Conservation (phyloP, 352 stramenopile species). For the Pythium oligandrum region DNA sequence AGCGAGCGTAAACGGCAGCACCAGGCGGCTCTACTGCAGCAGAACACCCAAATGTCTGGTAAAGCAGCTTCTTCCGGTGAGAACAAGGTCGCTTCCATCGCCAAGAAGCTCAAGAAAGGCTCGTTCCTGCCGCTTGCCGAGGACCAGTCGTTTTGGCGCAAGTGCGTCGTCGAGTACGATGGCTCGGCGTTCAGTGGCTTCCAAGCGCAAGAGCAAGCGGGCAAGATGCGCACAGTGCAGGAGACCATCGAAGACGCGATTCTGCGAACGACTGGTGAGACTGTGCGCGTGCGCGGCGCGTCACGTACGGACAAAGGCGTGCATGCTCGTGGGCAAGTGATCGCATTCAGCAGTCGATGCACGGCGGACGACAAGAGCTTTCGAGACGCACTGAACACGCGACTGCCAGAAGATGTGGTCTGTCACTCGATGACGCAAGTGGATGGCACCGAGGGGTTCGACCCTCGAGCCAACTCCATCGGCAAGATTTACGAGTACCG, state of each 20-base stretch:
- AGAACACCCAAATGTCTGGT: no score
- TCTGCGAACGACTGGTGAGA: conserved; percentile 60
- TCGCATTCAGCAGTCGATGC: conserved; percentile 86
- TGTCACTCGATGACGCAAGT: conserved; percentile 19
- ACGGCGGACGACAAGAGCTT: conserved; percentile 34
- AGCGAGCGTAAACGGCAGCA: conserved; percentile 18
- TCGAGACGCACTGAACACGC: conserved; percentile 68
- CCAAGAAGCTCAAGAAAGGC: conserved; percentile 22
- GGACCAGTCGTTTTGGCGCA: conserved; percentile 15
- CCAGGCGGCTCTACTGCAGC: conserved; percentile 1
- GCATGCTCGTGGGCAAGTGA: conserved; percentile 86
- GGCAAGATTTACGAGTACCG: conserved; percentile 69
- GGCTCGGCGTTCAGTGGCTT: conserved; percentile 72
- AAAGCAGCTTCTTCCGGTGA: not conserved
- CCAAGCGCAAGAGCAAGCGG: conserved; percentile 68
- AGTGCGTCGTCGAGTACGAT: conserved; percentile 68
- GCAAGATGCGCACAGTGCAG: conserved; percentile 57
- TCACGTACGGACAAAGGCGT: conserved; percentile 92
- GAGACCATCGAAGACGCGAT: conserved; percentile 68
- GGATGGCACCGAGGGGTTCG: conserved; percentile 26
- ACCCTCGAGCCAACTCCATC: conserved; percentile 42
- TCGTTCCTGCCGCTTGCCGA: conserved; percentile 32
- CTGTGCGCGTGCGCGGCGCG: conserved; percentile 76
- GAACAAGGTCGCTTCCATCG: not conserved
- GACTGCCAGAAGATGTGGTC: conserved; percentile 55